These are phyloP conservation scores for Corniculantispora saksenae DNA, from an alignment of 2,329 filamentous ascomycete genomes.

Conservation along the genomic window DNA sequence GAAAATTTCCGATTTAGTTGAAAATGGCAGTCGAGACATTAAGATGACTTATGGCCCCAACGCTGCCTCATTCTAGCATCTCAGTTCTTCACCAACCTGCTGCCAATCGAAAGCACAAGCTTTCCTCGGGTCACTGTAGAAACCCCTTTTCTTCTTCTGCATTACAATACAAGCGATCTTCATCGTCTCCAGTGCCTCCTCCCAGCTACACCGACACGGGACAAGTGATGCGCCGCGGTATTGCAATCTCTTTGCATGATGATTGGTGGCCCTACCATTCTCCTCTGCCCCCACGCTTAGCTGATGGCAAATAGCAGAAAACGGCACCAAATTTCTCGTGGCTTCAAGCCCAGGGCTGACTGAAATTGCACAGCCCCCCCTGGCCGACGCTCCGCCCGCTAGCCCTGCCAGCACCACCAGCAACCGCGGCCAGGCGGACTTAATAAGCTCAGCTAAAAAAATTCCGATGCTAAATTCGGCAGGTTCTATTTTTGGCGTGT, in stretches of 20 bases:
- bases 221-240: background rate
- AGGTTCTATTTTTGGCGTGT: conserved; percentile 2
- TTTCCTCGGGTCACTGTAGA: too few species aligned
- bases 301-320: background rate
- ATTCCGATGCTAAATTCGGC: background rate
- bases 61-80: too few species aligned
- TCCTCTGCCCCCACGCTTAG: background rate
- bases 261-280: background rate
- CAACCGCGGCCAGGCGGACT: too few species aligned
- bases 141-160: too few species aligned
- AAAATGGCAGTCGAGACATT: too few species aligned
- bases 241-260: background rate
- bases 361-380: background rate
- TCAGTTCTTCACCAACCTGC: too few species aligned
- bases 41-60: too few species aligned
- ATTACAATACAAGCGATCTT: background rate
- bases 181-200: background rate
- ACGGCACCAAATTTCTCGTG: background rate
- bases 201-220: background rate
- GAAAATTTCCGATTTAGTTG: too few species aligned
- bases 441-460: background rate
- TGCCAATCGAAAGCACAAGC: too few species aligned
- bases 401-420: background rate
- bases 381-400: background rate
- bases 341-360: conserved; percentile 1